Percentiles rank a stretch among this genome's conserved stretches.
Conservation (phyloP, 352 stramenopile genomes). For the Blastocystis hominis region DNA sequence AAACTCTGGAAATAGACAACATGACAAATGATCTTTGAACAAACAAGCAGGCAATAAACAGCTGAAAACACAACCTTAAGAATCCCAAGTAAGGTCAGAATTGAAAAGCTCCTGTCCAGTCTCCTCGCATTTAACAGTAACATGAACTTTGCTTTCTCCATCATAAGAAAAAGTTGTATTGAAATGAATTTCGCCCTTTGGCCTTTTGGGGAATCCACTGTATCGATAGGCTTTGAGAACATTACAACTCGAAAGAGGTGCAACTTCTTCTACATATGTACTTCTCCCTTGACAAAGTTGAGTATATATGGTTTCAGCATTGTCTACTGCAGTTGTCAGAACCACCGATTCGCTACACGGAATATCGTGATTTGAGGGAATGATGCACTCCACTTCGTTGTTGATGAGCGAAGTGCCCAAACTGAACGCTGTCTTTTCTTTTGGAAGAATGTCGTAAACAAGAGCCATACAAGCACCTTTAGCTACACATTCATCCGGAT, state of each 20-base stretch:
- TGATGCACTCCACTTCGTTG: background rate
- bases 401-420: background rate
- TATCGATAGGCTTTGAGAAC: background rate
- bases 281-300: background rate
- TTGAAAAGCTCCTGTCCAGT: no score
- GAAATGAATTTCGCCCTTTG: background rate
- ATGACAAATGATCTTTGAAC: no score
- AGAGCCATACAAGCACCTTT: slow-evolving; percentile 44
- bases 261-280: background rate
- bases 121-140: background rate
- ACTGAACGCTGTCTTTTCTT: slow-evolving; percentile 30
- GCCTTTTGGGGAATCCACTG: background rate
- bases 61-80: no score
- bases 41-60: no score
- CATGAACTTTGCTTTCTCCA: background rate
- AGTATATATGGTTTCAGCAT: background rate
- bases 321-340: background rate
- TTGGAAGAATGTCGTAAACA: background rate
- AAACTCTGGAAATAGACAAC: no score
- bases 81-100: no score
- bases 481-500: slow-evolving; percentile 51
- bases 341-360: background rate
- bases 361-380: background rate
- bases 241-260: background rate
- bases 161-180: background rate